Evolutionary conservation across 2,329 filamentous ascomycete genomes (phyloP), one percentile per base, ranked within the genome.

Genomic region (Colletotrichum sp.): DNA sequence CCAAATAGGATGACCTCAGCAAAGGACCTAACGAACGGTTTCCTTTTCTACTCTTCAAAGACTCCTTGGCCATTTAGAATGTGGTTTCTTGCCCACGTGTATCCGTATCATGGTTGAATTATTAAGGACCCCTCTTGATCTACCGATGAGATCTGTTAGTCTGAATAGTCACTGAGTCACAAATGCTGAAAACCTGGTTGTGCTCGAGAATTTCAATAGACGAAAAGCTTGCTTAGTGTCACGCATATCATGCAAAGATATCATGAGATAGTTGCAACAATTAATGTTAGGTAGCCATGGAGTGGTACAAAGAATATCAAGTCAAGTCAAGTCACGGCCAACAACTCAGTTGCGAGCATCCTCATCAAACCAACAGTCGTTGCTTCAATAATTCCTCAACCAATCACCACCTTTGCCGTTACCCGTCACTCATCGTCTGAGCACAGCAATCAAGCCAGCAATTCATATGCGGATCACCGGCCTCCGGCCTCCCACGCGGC

Each of bases 401-500:
- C 44, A 52, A 60, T 30, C 26, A 30, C 26, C 26, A 12, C 16
- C 26, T 32, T 60, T 60, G 57, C 26, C 26, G 26, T 60, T 60
- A 32, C n/a, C 57, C 26, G 9, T 8, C 57, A 32, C 57, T 60
- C 8, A 32, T 10, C 26, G 26, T 30, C 28, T 24, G 57, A 60
- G 34, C 24, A 26, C 36, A n/a, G 24, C 26, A 16, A 32, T 2
- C 0, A 28, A 44, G 8, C 16, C 10, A 67, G 28, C 39, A 12
- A 1, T 44, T 18, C 8, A 67, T 52, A 34, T 67, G 16, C 64
- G 13, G 64, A 67, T 67, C 39, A 67, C 21, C 36, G 24, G 7
- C 18, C 26, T 60, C 57, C 36, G 16, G 12, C 18, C 26, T 60
- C 57, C 59, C 30, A 62, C 28, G 57, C 57, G 57, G 57, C 57